A percentile compares a stretch with the other conserved stretches of the same genome.
These are phyloP conservation scores for Fusarium staphyleae DNA, from an alignment of 2,329 filamentous ascomycete species.

Conservation along the genomic window DNA sequence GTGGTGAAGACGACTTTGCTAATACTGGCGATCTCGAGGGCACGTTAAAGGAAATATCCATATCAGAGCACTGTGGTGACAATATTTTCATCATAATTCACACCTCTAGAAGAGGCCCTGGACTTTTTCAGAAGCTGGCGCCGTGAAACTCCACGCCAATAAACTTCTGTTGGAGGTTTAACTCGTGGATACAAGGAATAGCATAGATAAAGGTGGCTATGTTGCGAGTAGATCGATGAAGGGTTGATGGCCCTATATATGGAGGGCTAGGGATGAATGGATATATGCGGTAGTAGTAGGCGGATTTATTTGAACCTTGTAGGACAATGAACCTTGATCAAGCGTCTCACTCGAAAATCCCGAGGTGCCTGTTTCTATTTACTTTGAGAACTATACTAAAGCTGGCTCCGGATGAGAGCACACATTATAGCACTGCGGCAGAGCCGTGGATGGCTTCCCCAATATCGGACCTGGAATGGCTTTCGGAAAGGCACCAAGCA, in stretches of 20 bases:
- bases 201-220: conserved; percentile 12
- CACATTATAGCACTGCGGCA: too few species aligned
- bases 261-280: conserved; percentile 31
- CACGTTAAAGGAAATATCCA: not conserved
- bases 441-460: too few species aligned
- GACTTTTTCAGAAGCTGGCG: conserved; percentile 67
- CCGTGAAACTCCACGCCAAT: conserved; percentile 67
- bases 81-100: conserved; percentile 50
- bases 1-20: conserved; percentile 71
- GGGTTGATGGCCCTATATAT: conserved; percentile 21
- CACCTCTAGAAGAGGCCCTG: conserved; percentile 71
- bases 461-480: too few species aligned
- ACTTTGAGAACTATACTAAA: too few species aligned
- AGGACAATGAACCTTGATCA: too few species aligned
- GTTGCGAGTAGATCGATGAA: conserved; percentile 20
- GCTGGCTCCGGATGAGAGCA: too few species aligned
- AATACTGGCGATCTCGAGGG: conserved; percentile 60
- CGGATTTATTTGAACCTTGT: not conserved
- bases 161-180: conserved; percentile 54
- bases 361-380: too few species aligned
- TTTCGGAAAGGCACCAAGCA: too few species aligned
- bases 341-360: too few species aligned
- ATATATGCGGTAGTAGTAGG: conserved; percentile 27
- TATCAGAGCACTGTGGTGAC: not conserved
- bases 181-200: conserved; percentile 9